Conservation (phyloP, 306 rosid genomes). For the Gastrolobium villosum region DNA sequence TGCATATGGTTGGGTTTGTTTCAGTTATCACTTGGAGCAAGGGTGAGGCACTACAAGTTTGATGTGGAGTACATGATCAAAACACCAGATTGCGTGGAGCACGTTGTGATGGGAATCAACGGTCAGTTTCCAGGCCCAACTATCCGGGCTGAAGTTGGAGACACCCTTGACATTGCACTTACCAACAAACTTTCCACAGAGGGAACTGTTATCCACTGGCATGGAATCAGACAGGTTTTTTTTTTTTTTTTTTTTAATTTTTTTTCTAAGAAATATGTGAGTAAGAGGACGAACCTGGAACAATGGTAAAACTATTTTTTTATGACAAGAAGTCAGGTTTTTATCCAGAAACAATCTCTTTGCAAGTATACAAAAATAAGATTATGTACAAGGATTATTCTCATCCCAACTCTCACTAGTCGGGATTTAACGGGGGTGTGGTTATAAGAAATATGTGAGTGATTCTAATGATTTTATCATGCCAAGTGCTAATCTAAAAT, state of each 20-base stretch:
- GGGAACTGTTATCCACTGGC: conserved; percentile 95
- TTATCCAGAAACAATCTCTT: too few relatives aligned
- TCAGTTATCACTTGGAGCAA: conserved; percentile 25
- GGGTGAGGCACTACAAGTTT: conserved; percentile 60
- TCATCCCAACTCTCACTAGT: too few relatives aligned
- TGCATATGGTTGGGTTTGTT: conserved; percentile 37
- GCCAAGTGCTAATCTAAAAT: background rate
- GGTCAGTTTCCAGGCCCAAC: conserved; percentile 89
- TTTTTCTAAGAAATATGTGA: too few relatives aligned
- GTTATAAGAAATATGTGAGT: background rate
- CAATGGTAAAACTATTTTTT: too few relatives aligned
- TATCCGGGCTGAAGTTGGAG: conserved; percentile 71
- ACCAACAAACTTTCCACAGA: conserved; percentile 83
- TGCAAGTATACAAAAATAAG: too few relatives aligned
- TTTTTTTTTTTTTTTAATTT: background rate
- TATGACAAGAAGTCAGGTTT: too few relatives aligned
- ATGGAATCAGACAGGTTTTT: conserved; percentile 81
- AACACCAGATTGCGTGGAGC: conserved; percentile 70
- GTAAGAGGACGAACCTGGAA: too few relatives aligned
- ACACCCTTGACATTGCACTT: conserved; percentile 65
- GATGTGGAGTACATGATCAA: conserved; percentile 65
- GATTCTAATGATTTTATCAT: background rate
- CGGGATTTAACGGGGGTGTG: too few relatives aligned
- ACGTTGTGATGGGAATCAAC: conserved; percentile 82
- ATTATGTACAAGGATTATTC: background rate